Evolutionary conservation across 805 yeast genomes (phyloP).

Genomic region (Starmerella tilneyi): DNA sequence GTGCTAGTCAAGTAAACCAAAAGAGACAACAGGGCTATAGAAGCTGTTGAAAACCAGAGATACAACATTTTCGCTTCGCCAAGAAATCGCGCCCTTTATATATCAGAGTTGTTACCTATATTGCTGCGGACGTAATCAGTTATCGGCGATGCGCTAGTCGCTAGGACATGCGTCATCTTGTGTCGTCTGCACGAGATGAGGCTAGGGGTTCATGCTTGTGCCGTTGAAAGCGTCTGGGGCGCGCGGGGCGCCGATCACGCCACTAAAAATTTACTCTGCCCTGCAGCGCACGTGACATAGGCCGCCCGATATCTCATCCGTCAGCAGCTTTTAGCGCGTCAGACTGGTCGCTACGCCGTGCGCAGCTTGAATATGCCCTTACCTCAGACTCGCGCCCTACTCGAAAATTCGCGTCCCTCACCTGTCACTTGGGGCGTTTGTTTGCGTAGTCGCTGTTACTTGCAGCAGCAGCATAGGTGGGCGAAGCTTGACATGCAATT

Average conservation of each 20-base stretch:
- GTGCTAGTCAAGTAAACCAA: neutral
- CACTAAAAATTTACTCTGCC: too few species aligned
- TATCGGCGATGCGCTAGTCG: constrained; percentile 1
- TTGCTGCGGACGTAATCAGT: constrained; percentile 7
- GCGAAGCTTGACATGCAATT: too few species aligned
- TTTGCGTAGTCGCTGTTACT: too few species aligned
- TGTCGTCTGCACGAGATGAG: neutral
- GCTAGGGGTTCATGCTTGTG: too few species aligned
- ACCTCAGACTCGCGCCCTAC: constrained; percentile 2
- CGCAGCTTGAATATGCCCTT: too few species aligned
- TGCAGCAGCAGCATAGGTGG: too few species aligned
- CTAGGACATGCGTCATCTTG: neutral
- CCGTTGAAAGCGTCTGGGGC: too few species aligned
- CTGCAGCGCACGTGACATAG: neutral
- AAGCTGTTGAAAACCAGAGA: constrained; percentile 3
- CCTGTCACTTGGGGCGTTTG: too few species aligned
- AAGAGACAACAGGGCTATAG: neutral
- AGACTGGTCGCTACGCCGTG: too few species aligned
- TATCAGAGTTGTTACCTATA: neutral
- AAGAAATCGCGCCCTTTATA: neutral
- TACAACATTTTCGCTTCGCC: neutral
- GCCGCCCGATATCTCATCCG: neutral
- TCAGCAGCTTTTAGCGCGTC: too few species aligned
- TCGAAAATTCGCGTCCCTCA: neutral
- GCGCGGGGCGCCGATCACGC: too few species aligned